Base-by-base conservation (phyloP, 2,329 filamentous ascomycete genomes). In the Talaromyces verruculosus region DNA sequence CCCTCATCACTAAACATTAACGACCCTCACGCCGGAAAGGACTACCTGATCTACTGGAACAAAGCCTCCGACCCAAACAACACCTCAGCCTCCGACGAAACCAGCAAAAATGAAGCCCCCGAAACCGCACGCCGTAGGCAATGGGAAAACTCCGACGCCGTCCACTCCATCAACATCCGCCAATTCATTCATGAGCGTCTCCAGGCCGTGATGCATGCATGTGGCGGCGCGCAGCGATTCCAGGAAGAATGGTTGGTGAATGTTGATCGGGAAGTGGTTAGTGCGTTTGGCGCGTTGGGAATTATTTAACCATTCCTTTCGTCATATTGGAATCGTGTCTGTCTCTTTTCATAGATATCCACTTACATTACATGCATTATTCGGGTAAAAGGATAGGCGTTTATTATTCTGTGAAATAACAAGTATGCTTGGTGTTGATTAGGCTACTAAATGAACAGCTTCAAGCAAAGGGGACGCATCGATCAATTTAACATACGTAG, bases 151-250 rank as follows among this genome's bases (percentile, higher is more conserved):
- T 70, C 74, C 6, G 81, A 83, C 66, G 72, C 77, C 10, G 75
- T 82, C 15, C 79, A 82, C 64, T 77, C 76, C 17, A 73, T 82
- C 60, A 80, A 81, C 51, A 78, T 81, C 33, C 76, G 80, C n/a
- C 74, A 77, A 11, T 82, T 81, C 67, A 74, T 83, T 11, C 75
- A 77, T 1, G 76, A 80, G 58, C 76, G 75, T 43, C 68, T 83
- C 41, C 77, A 76, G 17, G 73, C 75, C 5, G 70, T 80, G n/a
- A 76, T 81, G 57, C 69, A 72, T 53, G 70, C 71, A 2, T 80
- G 78, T 68, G 80, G 79, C 47, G 79, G 80, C 3, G 74, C 75
- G 33, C 75, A 79, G 64, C 74, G 72, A 45, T 81, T 82, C 70
- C 75, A 79, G 65, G 75, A 75, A 22, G 75, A 79, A 33, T 82